A percentile compares a stretch with the other conserved stretches of the same genome.
phyloP scores from a whole-genome alignment of 164 flowering plant genomes.

The Aristolochia contorta region DNA sequence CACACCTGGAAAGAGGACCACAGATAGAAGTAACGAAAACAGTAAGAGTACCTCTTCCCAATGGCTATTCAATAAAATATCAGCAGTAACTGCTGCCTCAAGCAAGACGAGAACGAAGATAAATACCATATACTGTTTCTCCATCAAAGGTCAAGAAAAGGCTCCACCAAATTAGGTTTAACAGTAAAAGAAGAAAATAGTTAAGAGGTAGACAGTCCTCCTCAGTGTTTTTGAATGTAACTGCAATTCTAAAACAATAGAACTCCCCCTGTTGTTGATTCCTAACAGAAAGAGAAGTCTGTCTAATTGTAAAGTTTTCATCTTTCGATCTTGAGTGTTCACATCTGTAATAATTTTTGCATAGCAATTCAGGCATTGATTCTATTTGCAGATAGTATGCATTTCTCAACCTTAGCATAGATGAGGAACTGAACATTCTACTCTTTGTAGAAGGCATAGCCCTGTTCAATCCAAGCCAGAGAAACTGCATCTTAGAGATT shows the following conservation, averaged over 20 bases:
- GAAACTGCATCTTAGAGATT: no score
- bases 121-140: slow-evolving; percentile 55
- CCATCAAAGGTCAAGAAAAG: slow-evolving; percentile 22
- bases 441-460: no score
- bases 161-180: background rate
- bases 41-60: slow-evolving; percentile 64
- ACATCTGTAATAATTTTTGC: no score
- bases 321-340: no score
- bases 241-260: background rate
- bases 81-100: slow-evolving; percentile 74
- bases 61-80: slow-evolving; percentile 55
- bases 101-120: slow-evolving; percentile 52
- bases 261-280: background rate
- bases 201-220: background rate
- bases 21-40: background rate
- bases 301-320: no score
- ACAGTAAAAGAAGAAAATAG: background rate
- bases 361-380: no score
- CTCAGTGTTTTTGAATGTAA: background rate
- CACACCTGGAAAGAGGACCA: no score
- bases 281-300: background rate
- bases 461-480: no score
- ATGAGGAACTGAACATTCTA: no score
- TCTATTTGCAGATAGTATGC: no score
- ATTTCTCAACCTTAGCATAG: no score